Evolutionary conservation across 2,329 filamentous ascomycete genomes (phyloP).

Genomic region (Talaromyces sp.): DNA sequence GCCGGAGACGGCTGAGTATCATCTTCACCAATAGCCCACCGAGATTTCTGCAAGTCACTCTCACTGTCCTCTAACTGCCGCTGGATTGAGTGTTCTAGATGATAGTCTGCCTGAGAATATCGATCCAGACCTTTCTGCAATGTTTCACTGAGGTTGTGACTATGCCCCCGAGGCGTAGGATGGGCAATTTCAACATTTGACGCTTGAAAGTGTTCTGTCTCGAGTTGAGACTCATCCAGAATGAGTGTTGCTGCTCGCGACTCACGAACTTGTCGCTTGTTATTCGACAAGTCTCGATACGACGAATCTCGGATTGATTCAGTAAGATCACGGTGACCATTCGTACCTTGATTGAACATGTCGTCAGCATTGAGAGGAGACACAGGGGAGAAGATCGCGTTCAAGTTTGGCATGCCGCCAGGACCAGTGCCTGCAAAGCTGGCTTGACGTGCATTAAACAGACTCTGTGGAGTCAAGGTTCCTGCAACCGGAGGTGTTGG

Average conservation of each 20-base stretch:
- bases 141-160: conserved; percentile 69
- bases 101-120: conserved; percentile 67
- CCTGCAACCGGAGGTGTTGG: conserved; percentile 52
- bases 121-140: conserved; percentile 75
- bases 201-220: conserved; percentile 38
- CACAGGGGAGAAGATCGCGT: conserved; percentile 55
- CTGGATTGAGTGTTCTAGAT: conserved; percentile 72
- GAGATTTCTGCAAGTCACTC: conserved; percentile 29
- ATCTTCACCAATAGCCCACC: conserved; percentile 35
- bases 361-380: conserved; percentile 58
- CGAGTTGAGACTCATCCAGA: conserved; percentile 19
- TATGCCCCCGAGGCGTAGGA: conserved; percentile 57
- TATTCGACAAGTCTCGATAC: conserved; percentile 26
- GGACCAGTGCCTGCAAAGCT: conserved; percentile 56
- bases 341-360: conserved; percentile 29
- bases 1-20: conserved; percentile 22
- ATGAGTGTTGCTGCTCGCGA: conserved; percentile 28
- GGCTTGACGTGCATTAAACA: conserved; percentile 36
- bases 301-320: conserved; percentile 24
- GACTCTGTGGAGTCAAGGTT: conserved; percentile 40
- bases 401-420: conserved; percentile 39
- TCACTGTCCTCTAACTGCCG: conserved; percentile 69
- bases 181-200: conserved; percentile 52
- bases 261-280: conserved; percentile 21
- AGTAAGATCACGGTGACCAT: conserved; percentile 21